Evolutionary conservation across 2,329 filamentous ascomycete genomes (phyloP).

Genomic region (Coniella vitis): DNA sequence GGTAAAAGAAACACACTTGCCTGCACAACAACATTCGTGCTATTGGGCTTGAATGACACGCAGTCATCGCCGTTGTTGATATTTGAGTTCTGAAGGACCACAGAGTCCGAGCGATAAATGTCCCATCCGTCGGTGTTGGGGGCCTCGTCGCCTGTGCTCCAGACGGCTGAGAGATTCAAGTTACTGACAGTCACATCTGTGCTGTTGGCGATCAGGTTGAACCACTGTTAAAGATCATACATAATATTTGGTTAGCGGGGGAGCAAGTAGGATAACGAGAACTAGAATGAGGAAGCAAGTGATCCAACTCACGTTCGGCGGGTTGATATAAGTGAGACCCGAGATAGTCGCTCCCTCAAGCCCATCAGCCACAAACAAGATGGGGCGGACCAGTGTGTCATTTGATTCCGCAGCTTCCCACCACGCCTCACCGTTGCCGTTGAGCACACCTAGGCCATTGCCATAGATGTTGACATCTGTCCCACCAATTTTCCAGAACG

Average conservation of each 20-base stretch:
- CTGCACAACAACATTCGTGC: constrained; percentile 52
- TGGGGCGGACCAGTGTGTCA: constrained; percentile 44
- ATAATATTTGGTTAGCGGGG: background rate
- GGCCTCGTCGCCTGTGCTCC: constrained; percentile 35
- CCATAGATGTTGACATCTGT: constrained; percentile 53
- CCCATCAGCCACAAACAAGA: constrained; percentile 46
- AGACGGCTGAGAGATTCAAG: constrained; percentile 36
- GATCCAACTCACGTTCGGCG: constrained; percentile 35
- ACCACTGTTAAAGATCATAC: constrained; percentile 30
- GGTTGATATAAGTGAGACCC: constrained; percentile 45
- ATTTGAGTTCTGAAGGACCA: constrained; percentile 49
- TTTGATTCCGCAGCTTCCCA: constrained; percentile 46
- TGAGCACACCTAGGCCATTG: constrained; percentile 36
- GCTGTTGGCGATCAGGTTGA: constrained; percentile 48
- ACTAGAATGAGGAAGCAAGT: background rate
- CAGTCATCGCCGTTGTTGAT: constrained; percentile 56
- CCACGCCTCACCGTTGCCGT: constrained; percentile 52
- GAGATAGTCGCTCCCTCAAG: constrained; percentile 42
- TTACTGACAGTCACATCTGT: constrained; percentile 45
- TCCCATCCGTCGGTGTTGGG: constrained; percentile 41
- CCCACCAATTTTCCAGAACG: constrained; percentile 53
- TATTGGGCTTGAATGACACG: constrained; percentile 59
- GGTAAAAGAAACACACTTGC: too few species aligned
- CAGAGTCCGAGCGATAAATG: constrained; percentile 39
- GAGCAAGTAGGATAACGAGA: background rate